Conservation (phyloP, 495 filamentous ascomycete genomes). For the Tuber calosporum region DNA sequence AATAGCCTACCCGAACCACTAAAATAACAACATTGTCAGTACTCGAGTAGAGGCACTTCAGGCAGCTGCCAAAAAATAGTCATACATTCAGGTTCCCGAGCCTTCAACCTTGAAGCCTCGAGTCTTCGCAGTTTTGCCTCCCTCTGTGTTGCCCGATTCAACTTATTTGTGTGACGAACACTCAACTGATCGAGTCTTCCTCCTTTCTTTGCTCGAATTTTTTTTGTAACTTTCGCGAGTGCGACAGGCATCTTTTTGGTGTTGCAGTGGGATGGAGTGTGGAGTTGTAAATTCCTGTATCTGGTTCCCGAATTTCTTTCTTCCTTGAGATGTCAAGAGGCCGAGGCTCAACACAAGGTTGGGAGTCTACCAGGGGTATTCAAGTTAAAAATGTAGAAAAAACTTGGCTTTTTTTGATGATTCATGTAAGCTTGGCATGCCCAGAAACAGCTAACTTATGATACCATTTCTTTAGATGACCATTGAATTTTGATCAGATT, state of each 20-base stretch:
- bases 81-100: constrained; percentile 31
- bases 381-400: no score
- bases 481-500: no score
- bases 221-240: constrained; percentile 37
- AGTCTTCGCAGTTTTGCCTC: constrained; percentile 35
- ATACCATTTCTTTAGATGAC: no score
- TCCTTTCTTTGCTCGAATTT: constrained; percentile 36
- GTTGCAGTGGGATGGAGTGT: neutral
- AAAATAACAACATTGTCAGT: neutral
- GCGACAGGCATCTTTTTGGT: constrained; percentile 19
- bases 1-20: constrained; percentile 39
- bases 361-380: no score
- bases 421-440: no score
- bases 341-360: neutral
- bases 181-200: constrained; percentile 34
- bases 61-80: neutral
- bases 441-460: no score
- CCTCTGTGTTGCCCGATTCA: constrained; percentile 33
- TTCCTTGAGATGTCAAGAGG: neutral
- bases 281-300: neutral
- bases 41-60: neutral
- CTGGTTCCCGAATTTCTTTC: neutral
- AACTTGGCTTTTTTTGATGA: no score
- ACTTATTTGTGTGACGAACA: constrained; percentile 38
- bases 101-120: constrained; percentile 13